Evolutionary conservation across 768 basidiomycete species (phyloP), one percentile per base, ranked within the genome.

Genomic region (Cystofilobasidium ferigula): DNA sequence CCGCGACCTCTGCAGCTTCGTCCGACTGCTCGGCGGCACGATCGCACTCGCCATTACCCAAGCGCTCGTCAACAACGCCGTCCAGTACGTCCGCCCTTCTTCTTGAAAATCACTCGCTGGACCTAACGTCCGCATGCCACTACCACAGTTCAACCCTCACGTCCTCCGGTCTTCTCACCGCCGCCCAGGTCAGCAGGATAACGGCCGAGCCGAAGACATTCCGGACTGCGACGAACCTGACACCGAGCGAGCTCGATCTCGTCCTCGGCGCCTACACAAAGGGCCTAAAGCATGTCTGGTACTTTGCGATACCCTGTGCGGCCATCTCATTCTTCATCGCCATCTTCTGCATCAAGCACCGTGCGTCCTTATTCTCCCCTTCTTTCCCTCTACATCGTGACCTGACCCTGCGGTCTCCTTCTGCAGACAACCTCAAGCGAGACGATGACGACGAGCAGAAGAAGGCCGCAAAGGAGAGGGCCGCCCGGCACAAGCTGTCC

Each of bases 11-110:
- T 36, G 18, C 40, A 64, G 63, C 45, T 86, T 88, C 69, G 78
- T 86, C 57, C 81, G 86, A 20, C 76, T 84, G 62, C 77, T 88
- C 3, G 87, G 87, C 24, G 86, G 86, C 22, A 84, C 86, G 0
- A 71, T 89, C 3, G 79, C 83, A 5, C 79, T 88, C 1, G 84
- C 86, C 0, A 77, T 86, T 32, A 83, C 81, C 5, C 79, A 81
- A 0, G 82, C 85, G 1, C 77, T 86, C 53, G 80, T 86, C 79
- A 82, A 70, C 45, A 72, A 72, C 69, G 58, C 76, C 70, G 43
- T 68, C 1, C 62, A 53, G 64, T 69, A 24, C 65, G 64, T 42
- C 40, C 40, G 10, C 20, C 20, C 10, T 20, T 42, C 40, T 42
- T 20, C 10, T 42, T 20, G 40, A 10, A 5, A 51, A 6, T 30